Conservation (phyloP, 345 rosid species). For the Brassica carinata region DNA sequence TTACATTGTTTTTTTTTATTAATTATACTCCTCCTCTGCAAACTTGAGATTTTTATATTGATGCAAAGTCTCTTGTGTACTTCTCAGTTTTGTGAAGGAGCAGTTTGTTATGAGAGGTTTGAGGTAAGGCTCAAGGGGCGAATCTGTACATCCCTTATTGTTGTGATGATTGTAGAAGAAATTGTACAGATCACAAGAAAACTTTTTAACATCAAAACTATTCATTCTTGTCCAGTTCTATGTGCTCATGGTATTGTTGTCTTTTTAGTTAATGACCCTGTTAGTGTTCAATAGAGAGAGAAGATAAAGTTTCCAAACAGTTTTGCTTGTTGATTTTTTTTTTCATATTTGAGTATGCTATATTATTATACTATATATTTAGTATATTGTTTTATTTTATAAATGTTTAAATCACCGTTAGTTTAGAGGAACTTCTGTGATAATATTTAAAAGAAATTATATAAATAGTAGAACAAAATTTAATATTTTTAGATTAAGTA, state of each 20-base stretch:
- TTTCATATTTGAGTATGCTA: neutral
- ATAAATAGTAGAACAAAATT: too few species aligned
- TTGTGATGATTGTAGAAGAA: neutral
- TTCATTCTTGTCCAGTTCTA: neutral
- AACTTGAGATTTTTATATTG: neutral
- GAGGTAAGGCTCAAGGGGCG: slow-evolving; percentile 1
- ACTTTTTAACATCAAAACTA: neutral
- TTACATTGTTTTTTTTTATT: neutral
- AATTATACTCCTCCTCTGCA: neutral
- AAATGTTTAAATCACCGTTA: too few species aligned
- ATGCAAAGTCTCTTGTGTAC: slow-evolving; percentile 22
- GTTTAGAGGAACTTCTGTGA: too few species aligned
- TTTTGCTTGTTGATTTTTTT: neutral
- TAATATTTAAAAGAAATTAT: too few species aligned
- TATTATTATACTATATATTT: too few species aligned
- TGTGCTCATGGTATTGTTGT: neutral
- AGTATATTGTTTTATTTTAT: too few species aligned
- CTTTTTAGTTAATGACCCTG: neutral
- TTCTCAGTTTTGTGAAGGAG: neutral
- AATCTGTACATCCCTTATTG: slow-evolving; percentile 16
- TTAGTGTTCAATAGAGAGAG: neutral
- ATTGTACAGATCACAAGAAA: neutral
- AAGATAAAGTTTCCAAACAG: neutral
- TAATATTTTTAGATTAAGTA: too few species aligned
- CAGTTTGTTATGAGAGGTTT: neutral